These are phyloP conservation scores for Adansonia grandidieri DNA, from an alignment of 441 rosid species.

Conservation along the genomic window DNA sequence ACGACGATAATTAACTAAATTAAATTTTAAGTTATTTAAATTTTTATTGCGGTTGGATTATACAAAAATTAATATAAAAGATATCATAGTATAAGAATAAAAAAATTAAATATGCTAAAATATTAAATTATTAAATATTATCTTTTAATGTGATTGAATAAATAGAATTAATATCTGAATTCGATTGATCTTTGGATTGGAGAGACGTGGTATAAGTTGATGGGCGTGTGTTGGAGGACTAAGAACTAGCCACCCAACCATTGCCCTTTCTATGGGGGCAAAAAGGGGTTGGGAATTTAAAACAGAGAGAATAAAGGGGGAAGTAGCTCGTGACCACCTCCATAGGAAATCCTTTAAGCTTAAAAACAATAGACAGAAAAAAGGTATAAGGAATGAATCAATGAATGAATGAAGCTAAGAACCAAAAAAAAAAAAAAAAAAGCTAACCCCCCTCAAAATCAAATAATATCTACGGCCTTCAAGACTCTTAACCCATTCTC, in stretches of 20 bases:
- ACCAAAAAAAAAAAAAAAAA: not conserved
- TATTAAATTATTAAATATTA: no score
- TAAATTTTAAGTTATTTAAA: no score
- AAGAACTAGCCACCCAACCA: no score
- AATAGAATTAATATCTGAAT: no score
- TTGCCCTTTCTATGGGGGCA: not conserved
- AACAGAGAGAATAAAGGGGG: not conserved
- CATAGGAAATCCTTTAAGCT: not conserved
- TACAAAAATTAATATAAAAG: not conserved
- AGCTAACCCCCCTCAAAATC: not conserved
- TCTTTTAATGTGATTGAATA: not conserved
- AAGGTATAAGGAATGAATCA: not conserved
- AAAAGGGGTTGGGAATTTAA: not conserved
- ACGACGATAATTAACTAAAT: not conserved
- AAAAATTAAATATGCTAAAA: no score
- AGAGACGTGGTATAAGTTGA: not conserved
- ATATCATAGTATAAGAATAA: no score
- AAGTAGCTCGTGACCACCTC: not conserved
- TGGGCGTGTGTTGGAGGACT: not conserved
- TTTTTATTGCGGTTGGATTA: not conserved
- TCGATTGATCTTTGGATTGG: no score
- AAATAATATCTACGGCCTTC: not conserved
- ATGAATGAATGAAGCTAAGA: not conserved
- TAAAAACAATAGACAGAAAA: not conserved
- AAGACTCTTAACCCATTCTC: not conserved